Conservation (phyloP, 2,329 filamentous ascomycete genomes). For the Penicillium sp. region DNA sequence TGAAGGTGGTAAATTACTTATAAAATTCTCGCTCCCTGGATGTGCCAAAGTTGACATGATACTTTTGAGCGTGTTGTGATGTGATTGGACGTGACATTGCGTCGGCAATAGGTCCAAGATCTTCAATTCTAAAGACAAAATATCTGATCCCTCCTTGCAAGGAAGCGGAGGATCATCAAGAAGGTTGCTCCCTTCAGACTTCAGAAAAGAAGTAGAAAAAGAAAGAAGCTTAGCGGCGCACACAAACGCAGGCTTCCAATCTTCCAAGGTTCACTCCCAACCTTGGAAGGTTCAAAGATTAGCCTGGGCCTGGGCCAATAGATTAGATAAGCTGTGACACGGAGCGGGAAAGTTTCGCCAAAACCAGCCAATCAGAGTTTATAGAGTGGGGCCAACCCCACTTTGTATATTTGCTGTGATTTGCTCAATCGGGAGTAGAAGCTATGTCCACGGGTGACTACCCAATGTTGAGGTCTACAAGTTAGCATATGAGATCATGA, state of each 20-base stretch:
- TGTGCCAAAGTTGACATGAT: conserved; percentile 5
- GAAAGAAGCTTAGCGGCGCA: not conserved
- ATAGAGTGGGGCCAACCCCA: not conserved
- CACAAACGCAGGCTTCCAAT: not conserved
- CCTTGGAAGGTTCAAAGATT: not conserved
- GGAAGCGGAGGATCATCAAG: not conserved
- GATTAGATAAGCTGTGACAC: not conserved
- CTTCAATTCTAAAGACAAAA: not conserved
- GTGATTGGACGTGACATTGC: conserved; percentile 5
- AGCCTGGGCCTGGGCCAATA: not conserved
- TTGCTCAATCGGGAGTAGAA: not conserved
- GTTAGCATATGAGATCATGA: not conserved
- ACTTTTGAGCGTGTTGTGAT: not conserved
- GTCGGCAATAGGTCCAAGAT: not conserved
- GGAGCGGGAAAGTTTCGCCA: not conserved
- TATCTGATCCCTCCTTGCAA: not conserved
- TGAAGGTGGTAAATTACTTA: conserved; percentile 7
- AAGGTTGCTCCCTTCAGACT: not conserved
- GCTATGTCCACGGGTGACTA: not conserved
- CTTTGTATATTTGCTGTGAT: not conserved
- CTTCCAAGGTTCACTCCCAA: not conserved
- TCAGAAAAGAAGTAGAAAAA: not conserved
- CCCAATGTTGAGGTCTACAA: not conserved
- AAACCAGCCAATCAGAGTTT: not conserved
- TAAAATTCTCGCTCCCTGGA: conserved; percentile 17